These are phyloP conservation scores for Leishmania aethiopica DNA, from an alignment of 208 protist species.

Conservation along the genomic window DNA sequence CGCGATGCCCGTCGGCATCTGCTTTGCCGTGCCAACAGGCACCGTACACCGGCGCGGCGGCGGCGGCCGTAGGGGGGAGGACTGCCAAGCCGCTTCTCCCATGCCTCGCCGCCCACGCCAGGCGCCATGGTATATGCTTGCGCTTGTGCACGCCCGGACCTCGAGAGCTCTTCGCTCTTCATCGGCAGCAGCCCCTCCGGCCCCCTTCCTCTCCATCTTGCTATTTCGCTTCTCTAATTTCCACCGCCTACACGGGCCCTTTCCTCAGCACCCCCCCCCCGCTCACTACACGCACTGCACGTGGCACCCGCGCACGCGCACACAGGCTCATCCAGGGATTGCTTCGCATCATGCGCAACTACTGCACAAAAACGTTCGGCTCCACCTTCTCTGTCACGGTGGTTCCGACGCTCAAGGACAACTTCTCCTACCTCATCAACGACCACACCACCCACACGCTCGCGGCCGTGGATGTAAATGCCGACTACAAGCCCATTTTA, in stretches of 20 bases:
- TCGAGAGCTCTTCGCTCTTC: not conserved
- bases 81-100: not conserved
- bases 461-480: constrained; percentile 89
- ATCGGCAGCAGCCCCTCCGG: not conserved
- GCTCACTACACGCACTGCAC: not conserved
- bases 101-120: not conserved
- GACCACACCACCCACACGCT: constrained; percentile 62
- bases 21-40: not conserved
- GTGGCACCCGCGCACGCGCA: not conserved
- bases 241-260: not conserved
- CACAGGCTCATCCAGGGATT: not conserved
- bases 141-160: not conserved
- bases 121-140: not conserved
- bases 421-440: constrained; percentile 92
- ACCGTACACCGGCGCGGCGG: not conserved
- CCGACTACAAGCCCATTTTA: constrained; percentile 69
- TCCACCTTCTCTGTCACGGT: constrained; percentile 74
- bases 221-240: not conserved
- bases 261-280: not conserved
- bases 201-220: not conserved
- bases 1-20: not conserved
- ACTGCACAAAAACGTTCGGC: constrained; percentile 57
- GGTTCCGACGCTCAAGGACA: constrained; percentile 88
- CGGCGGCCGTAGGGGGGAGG: not conserved
- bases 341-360: constrained; percentile 29